phyloP scores from a whole-genome alignment of 2,329 filamentous ascomycete genomes.

The Venturia aucupariae region DNA sequence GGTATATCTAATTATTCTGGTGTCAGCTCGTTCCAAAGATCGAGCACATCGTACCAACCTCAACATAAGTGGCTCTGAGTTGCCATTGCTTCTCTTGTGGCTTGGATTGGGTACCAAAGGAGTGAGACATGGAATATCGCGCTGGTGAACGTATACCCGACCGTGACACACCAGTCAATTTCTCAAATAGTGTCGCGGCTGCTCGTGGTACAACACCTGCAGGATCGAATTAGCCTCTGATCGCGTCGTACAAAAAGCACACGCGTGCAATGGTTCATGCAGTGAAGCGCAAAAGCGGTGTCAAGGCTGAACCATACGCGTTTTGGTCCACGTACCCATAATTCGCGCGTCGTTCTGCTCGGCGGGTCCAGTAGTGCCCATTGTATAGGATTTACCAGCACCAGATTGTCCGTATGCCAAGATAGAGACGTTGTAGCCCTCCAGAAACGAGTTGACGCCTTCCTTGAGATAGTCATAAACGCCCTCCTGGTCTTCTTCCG shows the following conservation, averaged over 20 bases:
- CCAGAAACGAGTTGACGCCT: slow-evolving; percentile 79
- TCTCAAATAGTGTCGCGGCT: slow-evolving; percentile 78
- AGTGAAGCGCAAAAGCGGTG: background rate
- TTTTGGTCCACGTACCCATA: slow-evolving; percentile 58
- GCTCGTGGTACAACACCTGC: slow-evolving; percentile 91
- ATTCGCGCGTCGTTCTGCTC: slow-evolving; percentile 62
- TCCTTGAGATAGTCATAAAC: slow-evolving; percentile 92
- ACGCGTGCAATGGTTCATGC: slow-evolving; percentile 1
- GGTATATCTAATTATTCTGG: slow-evolving; percentile 67
- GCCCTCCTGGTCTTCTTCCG: slow-evolving; percentile 76
- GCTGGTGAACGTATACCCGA: slow-evolving; percentile 73
- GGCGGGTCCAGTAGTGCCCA: slow-evolving; percentile 83
- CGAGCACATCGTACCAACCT: slow-evolving; percentile 33
- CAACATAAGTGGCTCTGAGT: slow-evolving; percentile 85
- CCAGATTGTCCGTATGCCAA: slow-evolving; percentile 96
- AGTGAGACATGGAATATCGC: slow-evolving; percentile 59
- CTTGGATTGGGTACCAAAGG: slow-evolving; percentile 1
- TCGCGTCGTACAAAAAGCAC: background rate
- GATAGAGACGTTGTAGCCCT: slow-evolving; percentile 97
- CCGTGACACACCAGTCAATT: slow-evolving; percentile 64
- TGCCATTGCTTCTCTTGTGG: slow-evolving; percentile 68
- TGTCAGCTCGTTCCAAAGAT: slow-evolving; percentile 12
- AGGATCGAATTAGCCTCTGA: slow-evolving; percentile 3
- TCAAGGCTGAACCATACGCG: background rate
- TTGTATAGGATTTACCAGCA: slow-evolving; percentile 95